phyloP scores from a whole-genome alignment of 2,329 filamentous ascomycete genomes.

The Diaporthe destruens region DNA sequence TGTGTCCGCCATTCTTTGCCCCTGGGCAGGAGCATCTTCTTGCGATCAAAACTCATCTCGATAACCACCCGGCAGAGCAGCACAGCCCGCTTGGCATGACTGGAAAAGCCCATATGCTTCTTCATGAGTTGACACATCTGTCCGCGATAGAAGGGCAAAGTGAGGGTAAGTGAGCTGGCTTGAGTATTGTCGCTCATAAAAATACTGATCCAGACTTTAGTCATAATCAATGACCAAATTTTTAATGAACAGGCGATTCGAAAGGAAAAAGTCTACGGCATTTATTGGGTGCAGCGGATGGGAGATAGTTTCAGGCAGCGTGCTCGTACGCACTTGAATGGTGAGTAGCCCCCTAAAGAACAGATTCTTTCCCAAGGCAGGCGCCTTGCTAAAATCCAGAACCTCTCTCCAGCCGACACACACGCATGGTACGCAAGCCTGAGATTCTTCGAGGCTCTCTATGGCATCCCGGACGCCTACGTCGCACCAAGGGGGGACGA shows the following conservation, averaged over 20 bases:
- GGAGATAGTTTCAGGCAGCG: background rate
- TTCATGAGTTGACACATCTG: constrained; percentile 1
- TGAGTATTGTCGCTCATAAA: background rate
- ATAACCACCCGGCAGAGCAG: background rate
- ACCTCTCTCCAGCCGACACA: background rate
- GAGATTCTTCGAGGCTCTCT: background rate
- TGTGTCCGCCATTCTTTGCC: background rate
- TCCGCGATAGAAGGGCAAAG: background rate
- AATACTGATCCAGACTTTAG: background rate
- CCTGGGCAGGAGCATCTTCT: background rate
- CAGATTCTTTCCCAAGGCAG: background rate
- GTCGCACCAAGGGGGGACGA: background rate
- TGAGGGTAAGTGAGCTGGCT: background rate
- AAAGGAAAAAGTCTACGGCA: background rate
- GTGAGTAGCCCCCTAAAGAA: background rate
- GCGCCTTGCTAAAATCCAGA: background rate
- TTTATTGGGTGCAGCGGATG: constrained; percentile 1
- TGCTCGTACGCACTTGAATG: background rate
- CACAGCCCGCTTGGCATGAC: background rate
- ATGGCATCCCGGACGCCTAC: background rate
- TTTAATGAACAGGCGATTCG: background rate
- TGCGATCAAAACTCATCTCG: background rate
- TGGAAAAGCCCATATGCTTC: background rate
- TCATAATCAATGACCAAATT: background rate
- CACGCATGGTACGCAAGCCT: background rate